Percentiles rank a stretch among this genome's conserved stretches.
Evolutionary conservation across 176 grass and related monocot genomes (phyloP).

Genomic region (Elaeis guineensis): DNA sequence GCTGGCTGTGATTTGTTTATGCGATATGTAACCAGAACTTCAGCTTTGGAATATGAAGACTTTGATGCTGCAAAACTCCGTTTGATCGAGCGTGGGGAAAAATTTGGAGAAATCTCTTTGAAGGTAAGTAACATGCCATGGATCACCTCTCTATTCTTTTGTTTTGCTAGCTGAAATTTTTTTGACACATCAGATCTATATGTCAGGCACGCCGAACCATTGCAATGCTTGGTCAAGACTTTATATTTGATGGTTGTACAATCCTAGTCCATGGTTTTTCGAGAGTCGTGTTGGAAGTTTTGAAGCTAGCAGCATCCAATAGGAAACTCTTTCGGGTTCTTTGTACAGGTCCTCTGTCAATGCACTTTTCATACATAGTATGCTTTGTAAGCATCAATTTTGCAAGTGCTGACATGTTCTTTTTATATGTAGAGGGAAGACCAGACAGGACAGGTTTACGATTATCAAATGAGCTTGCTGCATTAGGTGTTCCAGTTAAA

Average conservation of each 20-base stretch:
- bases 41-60: slow-evolving; percentile 90
- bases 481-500: slow-evolving; percentile 78
- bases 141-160: not conserved
- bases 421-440: slow-evolving; percentile 74
- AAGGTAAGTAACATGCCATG: slow-evolving; percentile 39
- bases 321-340: slow-evolving; percentile 80
- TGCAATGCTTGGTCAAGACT: slow-evolving; percentile 95
- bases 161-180: slow-evolving; percentile 6
- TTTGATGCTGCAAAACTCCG: slow-evolving; percentile 85
- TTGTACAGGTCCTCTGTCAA: slow-evolving; percentile 63
- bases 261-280: slow-evolving; percentile 91
- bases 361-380: not conserved
- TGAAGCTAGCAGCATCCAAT: slow-evolving; percentile 84
- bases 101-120: slow-evolving; percentile 95
- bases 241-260: slow-evolving; percentile 81
- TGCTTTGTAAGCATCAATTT: slow-evolving; percentile 1
- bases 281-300: slow-evolving; percentile 84
- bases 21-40: slow-evolving; percentile 90
- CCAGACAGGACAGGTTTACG: slow-evolving; percentile 78
- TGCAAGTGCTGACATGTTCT: not conserved
- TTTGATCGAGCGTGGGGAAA: slow-evolving; percentile 92
- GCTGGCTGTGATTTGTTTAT: slow-evolving; percentile 97
- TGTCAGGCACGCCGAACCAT: slow-evolving; percentile 88
- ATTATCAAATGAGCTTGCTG: slow-evolving; percentile 84
- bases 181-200: not conserved